Evolutionary conservation across 2,329 filamentous ascomycete species (phyloP).

Genomic region (Cryphonectria japonica): DNA sequence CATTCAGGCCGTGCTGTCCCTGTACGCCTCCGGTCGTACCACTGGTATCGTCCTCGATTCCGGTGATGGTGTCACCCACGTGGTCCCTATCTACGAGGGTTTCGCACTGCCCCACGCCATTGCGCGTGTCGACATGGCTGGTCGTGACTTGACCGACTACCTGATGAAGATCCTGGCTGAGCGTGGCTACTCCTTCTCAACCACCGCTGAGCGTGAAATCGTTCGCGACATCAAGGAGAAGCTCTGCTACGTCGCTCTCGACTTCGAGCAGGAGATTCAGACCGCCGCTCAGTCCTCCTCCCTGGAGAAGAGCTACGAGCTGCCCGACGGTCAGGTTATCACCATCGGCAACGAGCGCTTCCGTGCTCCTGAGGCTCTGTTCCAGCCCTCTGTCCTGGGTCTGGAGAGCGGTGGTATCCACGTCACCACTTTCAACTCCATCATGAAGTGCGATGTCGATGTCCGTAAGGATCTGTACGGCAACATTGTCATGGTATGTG

Average conservation of each 20-base stretch:
- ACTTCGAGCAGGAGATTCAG: slow-evolving; percentile 99
- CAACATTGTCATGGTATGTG: slow-evolving; percentile 99
- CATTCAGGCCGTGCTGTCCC: slow-evolving; percentile 92
- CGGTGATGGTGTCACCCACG: slow-evolving; percentile 99
- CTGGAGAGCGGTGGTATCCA: slow-evolving; percentile 99
- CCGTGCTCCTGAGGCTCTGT: slow-evolving; percentile 98
- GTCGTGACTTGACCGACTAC: slow-evolving; percentile 99
- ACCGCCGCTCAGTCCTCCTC: slow-evolving; percentile 98
- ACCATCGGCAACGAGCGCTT: slow-evolving; percentile 99
- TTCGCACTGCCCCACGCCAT: slow-evolving; percentile 99
- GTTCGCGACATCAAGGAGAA: slow-evolving; percentile 93
- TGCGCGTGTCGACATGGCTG: slow-evolving; percentile 99
- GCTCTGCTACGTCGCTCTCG: slow-evolving; percentile 99
- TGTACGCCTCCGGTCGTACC: slow-evolving; percentile 99
- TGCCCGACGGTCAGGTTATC: slow-evolving; percentile 98
- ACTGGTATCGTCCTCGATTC: slow-evolving; percentile 99
- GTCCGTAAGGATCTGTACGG: slow-evolving; percentile 99
- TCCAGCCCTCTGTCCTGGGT: slow-evolving; percentile 98
- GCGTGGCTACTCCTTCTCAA: slow-evolving; percentile 99
- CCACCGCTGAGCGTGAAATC: slow-evolving; percentile 74
- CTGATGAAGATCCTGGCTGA: slow-evolving; percentile 99
- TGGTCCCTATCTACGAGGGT: slow-evolving; percentile 99
- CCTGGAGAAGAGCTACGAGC: slow-evolving; percentile 99
- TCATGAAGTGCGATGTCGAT: slow-evolving; percentile 99
- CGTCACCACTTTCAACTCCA: slow-evolving; percentile 99